These are phyloP conservation scores for Lachancea meyersii DNA, from an alignment of 805 yeast genomes.

Conservation along the genomic window DNA sequence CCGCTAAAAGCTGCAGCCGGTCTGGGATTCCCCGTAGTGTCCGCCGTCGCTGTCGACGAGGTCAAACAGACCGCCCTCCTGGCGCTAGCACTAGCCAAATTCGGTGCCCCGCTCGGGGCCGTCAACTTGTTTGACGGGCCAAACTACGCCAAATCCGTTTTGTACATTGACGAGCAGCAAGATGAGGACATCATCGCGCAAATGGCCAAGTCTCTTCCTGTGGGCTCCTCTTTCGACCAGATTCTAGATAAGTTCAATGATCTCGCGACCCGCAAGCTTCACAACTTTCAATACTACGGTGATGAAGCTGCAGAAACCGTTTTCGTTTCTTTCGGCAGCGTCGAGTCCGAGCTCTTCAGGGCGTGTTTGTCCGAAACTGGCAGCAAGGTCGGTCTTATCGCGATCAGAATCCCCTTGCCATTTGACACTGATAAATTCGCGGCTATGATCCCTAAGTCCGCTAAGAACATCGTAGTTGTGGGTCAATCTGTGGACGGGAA, in stretches of 20 bases:
- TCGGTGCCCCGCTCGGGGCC: conserved; percentile 38
- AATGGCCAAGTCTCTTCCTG: conserved; percentile 11
- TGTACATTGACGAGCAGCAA: conserved; percentile 15
- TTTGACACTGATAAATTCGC: conserved; percentile 61
- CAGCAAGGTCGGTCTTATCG: conserved; percentile 54
- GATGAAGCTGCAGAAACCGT: conserved; percentile 56
- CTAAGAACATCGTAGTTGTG: conserved; percentile 59
- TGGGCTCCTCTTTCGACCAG: conserved; percentile 21
- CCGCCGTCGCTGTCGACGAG: conserved; percentile 58
- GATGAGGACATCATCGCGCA: conserved; percentile 13
- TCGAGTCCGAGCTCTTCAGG: conserved; percentile 52
- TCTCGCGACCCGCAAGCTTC: conserved; percentile 20
- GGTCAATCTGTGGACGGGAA: conserved; percentile 44
- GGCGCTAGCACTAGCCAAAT: conserved; percentile 54
- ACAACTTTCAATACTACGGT: conserved; percentile 53
- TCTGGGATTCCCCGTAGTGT: conserved; percentile 60
- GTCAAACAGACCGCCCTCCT: conserved; percentile 62
- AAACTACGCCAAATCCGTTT: conserved; percentile 30
- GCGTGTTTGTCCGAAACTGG: conserved; percentile 36
- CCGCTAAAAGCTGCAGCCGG: conserved; percentile 57
- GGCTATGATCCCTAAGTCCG: conserved; percentile 48
- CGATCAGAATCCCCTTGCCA: conserved; percentile 74
- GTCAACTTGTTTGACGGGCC: conserved; percentile 79
- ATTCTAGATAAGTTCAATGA: conserved; percentile 27
- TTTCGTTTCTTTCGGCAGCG: conserved; percentile 76